phyloP scores from a whole-genome alignment of 176 grass and related monocot species.

The Oryza brachyantha region DNA sequence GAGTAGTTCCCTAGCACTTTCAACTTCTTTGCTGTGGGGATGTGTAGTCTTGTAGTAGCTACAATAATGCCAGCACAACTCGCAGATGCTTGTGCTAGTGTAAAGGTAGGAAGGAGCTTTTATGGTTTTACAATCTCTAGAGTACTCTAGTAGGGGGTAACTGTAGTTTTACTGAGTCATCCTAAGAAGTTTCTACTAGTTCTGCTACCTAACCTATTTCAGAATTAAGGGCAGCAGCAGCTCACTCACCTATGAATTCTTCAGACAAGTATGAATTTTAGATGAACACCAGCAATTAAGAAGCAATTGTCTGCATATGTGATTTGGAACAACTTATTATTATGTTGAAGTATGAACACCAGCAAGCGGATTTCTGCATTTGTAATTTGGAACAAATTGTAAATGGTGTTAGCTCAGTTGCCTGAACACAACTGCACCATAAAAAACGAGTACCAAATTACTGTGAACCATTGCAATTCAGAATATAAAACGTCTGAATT shows the following conservation, averaged over 20 bases:
- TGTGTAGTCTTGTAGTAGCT: not conserved
- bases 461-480: not conserved
- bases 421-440: not conserved
- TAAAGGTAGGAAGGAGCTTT: not conserved
- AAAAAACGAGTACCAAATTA: not conserved
- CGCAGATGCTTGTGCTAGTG: not conserved
- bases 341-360: no score
- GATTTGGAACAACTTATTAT: not conserved
- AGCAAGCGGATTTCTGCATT: no score
- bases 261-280: not conserved
- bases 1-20: not conserved
- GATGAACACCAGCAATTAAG: not conserved
- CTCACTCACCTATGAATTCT: not conserved
- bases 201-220: not conserved
- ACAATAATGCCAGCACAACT: not conserved
- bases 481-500: not conserved
- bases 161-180: not conserved
- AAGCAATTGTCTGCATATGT: not conserved
- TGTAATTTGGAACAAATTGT: not conserved
- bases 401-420: not conserved
- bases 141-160: not conserved
- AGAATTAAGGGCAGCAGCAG: not conserved
- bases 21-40: not conserved
- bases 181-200: not conserved
- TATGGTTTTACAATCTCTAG: not conserved